These are phyloP conservation scores for Acacia pycnantha DNA, from an alignment of 331 rosid species.

Conservation along the genomic window DNA sequence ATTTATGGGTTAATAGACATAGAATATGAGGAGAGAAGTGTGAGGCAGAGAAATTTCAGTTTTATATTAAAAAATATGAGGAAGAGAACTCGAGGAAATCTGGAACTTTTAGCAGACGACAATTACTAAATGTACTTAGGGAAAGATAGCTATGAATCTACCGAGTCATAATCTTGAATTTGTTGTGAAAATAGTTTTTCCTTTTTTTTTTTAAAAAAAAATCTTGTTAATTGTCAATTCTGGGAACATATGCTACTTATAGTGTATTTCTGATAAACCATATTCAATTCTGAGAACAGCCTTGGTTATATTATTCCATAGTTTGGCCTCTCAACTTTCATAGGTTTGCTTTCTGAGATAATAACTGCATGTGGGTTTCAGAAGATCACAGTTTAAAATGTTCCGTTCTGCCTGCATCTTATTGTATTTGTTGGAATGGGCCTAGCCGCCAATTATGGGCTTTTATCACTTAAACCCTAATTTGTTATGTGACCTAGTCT, in stretches of 20 bases:
- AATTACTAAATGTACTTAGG: no score
- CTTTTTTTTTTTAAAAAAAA: background rate
- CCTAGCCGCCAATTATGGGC: no score
- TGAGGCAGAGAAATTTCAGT: background rate
- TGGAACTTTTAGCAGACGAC: background rate
- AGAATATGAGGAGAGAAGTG: background rate
- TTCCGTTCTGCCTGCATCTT: background rate
- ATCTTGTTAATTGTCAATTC: background rate
- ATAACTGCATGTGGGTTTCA: background rate
- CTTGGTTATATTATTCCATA: background rate
- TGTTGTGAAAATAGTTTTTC: background rate
- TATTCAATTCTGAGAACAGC: background rate
- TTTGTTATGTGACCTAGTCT: no score
- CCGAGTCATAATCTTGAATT: background rate
- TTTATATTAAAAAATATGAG: background rate
- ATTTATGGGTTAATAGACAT: background rate
- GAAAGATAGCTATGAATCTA: background rate
- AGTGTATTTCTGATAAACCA: background rate
- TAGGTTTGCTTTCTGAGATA: constrained; percentile 2
- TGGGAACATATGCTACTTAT: background rate
- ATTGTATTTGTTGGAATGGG: no score
- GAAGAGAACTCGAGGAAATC: background rate
- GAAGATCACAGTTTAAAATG: background rate
- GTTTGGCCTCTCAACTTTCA: background rate
- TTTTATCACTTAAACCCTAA: no score